Evolutionary conservation across 495 filamentous ascomycete species (phyloP), one percentile per base, ranked within the genome.

Genomic region (Trichoderma erinaceum): DNA sequence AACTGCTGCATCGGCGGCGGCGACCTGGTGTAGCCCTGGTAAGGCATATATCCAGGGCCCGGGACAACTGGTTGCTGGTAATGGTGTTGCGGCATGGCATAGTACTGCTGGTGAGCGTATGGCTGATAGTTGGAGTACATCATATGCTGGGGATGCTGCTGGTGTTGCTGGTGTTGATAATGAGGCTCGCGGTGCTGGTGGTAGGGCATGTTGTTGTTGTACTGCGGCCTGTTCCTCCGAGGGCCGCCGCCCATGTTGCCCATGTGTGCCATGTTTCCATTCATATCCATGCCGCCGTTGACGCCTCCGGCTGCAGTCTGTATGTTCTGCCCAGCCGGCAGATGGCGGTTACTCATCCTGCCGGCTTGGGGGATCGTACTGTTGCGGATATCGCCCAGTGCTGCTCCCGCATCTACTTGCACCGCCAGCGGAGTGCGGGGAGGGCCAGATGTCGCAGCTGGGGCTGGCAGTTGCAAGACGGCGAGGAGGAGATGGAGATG

Each of bases 281-380:
- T 69, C 67, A 67, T 72, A 66, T 48, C 69, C 68, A 70, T 69
- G 41, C 68, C 69, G 5, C 70, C 43, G 61, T 21, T 23, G 10
- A 23, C 5, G 48, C 73, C 74, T 70, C 77, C 25, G 4, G 61
- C 15, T 38, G 21, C 79, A 68, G 58, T 77, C 69, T 79, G 82
- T 79, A 82, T 80, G 71, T 77, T 76, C 78, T 84, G 83, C 83
- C 84, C 84, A 82, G 84, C 84, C 83, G 84, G 83, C 84, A 84
- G 84, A 86, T 86, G 84, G 80, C 77, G 81, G 76, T 77, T 78
- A 77, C 84, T 85, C 84, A 86, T 85, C 84, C 77, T 85, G 81
- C 83, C 83, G 83, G 84, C 83, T 72, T 83, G 82, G 82, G 81
- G 74, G 15, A 67, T 73, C 50, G 73, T 70, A 69, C 69, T 74